These are phyloP conservation scores for Paecilomyces fulvus DNA, from an alignment of 2,329 filamentous ascomycete genomes.

Conservation along the genomic window DNA sequence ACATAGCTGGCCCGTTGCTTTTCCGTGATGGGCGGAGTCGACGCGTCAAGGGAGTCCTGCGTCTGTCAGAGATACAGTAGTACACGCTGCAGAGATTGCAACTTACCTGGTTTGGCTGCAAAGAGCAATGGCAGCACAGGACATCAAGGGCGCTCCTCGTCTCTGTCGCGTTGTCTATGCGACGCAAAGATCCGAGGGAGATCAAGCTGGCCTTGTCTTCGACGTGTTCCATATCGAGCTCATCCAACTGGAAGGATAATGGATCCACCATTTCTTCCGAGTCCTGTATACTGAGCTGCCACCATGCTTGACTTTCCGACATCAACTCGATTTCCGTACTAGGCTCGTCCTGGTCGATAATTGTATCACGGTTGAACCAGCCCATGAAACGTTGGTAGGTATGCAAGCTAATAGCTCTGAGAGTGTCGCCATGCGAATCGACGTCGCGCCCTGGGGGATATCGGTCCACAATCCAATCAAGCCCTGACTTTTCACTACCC, in stretches of 20 bases:
- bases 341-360: conserved; percentile 30
- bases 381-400: conserved; percentile 77
- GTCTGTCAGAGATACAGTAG: conserved; percentile 9
- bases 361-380: conserved; percentile 56
- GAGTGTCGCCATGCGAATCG: conserved; percentile 56
- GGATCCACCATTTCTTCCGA: conserved; percentile 42
- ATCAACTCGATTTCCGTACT: conserved; percentile 55
- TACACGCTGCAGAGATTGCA: background rate
- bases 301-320: conserved; percentile 58
- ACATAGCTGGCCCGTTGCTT: conserved; percentile 49
- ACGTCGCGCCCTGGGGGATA: conserved; percentile 66
- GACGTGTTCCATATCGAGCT: background rate
- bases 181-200: conserved; percentile 18
- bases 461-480: conserved; percentile 79
- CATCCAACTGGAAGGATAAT: conserved; percentile 9
- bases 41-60: conserved; percentile 52
- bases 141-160: conserved; percentile 29
- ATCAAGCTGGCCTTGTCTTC: conserved; percentile 11
- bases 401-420: conserved; percentile 71
- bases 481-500: conserved; percentile 76
- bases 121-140: conserved; percentile 19
- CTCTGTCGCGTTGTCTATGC: conserved; percentile 23
- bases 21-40: conserved; percentile 49
- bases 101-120: conserved; percentile 21
- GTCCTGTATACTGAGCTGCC: conserved; percentile 56